phyloP scores from a whole-genome alignment of 1,139 yeast genomes.

The Diutina sp. region DNA sequence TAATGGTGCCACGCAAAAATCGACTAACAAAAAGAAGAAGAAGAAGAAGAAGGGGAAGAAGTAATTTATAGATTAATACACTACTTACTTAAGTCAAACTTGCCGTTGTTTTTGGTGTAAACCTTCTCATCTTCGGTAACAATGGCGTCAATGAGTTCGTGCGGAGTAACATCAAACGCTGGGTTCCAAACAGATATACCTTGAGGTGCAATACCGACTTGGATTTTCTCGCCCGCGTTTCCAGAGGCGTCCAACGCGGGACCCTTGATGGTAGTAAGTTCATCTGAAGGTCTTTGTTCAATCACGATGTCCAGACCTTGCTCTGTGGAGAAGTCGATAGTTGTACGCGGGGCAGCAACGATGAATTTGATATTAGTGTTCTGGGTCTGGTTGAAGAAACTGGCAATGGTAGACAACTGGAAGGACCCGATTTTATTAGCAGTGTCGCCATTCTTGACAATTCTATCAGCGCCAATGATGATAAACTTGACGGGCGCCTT shows the following conservation, averaged over 20 bases:
- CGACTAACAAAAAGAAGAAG: background rate
- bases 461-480: slow-evolving; percentile 97
- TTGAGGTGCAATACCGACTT: slow-evolving; percentile 77
- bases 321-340: slow-evolving; percentile 58
- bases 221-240: slow-evolving; percentile 28
- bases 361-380: slow-evolving; percentile 55
- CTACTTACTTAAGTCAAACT: slow-evolving; percentile 4
- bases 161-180: slow-evolving; percentile 88
- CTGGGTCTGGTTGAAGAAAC: slow-evolving; percentile 18
- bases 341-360: slow-evolving; percentile 92
- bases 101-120: slow-evolving; percentile 4
- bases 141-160: slow-evolving; percentile 68
- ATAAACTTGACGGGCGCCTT: slow-evolving; percentile 64
- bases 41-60: slow-evolving; percentile 1
- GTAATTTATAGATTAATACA: background rate
- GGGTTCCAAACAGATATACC: slow-evolving; percentile 91
- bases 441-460: slow-evolving; percentile 84
- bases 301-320: slow-evolving; percentile 68
- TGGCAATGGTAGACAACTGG: slow-evolving; percentile 65
- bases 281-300: slow-evolving; percentile 77
- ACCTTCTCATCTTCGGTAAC: slow-evolving; percentile 49
- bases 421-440: slow-evolving; percentile 97
- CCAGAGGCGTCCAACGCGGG: slow-evolving; percentile 24
- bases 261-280: slow-evolving; percentile 69
- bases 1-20: background rate